Evolutionary conservation across 306 rosid genomes (phyloP).

Genomic region (Lathyrus tuberosus): DNA sequence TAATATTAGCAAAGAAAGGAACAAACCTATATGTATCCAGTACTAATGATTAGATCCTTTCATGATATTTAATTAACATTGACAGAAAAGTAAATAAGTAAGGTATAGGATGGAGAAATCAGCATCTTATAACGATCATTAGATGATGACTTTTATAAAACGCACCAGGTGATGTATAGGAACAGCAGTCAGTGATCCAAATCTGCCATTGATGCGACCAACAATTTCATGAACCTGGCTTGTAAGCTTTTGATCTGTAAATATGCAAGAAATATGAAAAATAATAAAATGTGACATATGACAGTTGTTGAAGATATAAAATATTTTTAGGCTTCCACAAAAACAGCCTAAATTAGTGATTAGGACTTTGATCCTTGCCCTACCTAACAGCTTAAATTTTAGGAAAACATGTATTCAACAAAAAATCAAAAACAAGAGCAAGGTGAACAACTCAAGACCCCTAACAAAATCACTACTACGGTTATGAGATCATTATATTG

Average conservation of each 20-base stretch:
- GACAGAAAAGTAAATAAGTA: conserved; percentile 23
- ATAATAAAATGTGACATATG: neutral
- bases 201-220: conserved; percentile 96
- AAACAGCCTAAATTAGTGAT: conserved; percentile 16
- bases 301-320: conserved; percentile 12
- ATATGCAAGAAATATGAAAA: conserved; percentile 43
- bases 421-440: neutral
- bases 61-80: conserved; percentile 25
- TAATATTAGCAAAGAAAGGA: too few relatives aligned
- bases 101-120: neutral
- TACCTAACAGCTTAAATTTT: conserved; percentile 24
- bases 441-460: neutral
- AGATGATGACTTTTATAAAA: conserved; percentile 21
- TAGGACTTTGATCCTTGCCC: conserved; percentile 19
- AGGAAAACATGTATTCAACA: conserved; percentile 22
- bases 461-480: conserved; percentile 3
- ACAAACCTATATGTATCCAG: too few relatives aligned
- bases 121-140: conserved; percentile 27
- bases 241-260: conserved; percentile 90
- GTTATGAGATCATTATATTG: conserved; percentile 16
- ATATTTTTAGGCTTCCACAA: neutral
- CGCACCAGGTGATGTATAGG: conserved; percentile 96
- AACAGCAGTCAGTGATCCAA: conserved; percentile 91
- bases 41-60: neutral
- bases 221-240: conserved; percentile 99